phyloP scores from a whole-genome alignment of 2,329 filamentous ascomycete species.

The Coniochaeta ligniaria region DNA sequence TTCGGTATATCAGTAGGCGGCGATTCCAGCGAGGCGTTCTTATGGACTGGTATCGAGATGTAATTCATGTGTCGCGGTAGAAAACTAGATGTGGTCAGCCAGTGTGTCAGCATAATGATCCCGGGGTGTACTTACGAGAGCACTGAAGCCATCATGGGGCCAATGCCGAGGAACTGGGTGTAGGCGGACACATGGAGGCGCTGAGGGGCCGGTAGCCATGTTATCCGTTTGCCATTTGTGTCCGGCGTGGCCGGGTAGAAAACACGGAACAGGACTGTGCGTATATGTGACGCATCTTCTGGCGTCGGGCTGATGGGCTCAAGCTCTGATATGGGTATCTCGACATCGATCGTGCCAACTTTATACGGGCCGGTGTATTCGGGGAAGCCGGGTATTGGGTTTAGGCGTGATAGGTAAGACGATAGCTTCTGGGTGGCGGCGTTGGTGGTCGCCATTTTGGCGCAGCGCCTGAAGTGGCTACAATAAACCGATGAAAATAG shows the following conservation, averaged over 20 bases:
- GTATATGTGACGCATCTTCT: constrained; percentile 47
- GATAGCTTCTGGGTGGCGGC: constrained; percentile 26
- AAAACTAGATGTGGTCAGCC: constrained; percentile 34
- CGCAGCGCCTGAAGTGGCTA: not conserved
- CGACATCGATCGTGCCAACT: constrained; percentile 74
- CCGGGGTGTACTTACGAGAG: constrained; percentile 43
- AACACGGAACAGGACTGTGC: constrained; percentile 72
- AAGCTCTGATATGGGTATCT: constrained; percentile 62
- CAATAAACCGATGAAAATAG: not conserved
- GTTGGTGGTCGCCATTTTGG: not conserved
- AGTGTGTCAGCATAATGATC: not conserved
- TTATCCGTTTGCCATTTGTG: constrained; percentile 50
- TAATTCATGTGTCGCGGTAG: constrained; percentile 67
- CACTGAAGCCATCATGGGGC: constrained; percentile 47
- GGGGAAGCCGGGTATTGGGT: constrained; percentile 65
- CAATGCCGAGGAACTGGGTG: constrained; percentile 65
- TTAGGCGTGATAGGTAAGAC: constrained; percentile 48
- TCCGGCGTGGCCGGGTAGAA: constrained; percentile 66
- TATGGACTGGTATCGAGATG: constrained; percentile 63
- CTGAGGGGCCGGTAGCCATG: constrained; percentile 75
- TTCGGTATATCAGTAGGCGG: constrained; percentile 29
- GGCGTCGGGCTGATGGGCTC: constrained; percentile 46
- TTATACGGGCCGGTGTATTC: constrained; percentile 70
- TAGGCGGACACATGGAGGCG: constrained; percentile 68
- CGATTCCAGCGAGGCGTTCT: constrained; percentile 59